Evolutionary conservation across 2,329 filamentous ascomycete genomes (phyloP).

Genomic region (Alternaria dauci): DNA sequence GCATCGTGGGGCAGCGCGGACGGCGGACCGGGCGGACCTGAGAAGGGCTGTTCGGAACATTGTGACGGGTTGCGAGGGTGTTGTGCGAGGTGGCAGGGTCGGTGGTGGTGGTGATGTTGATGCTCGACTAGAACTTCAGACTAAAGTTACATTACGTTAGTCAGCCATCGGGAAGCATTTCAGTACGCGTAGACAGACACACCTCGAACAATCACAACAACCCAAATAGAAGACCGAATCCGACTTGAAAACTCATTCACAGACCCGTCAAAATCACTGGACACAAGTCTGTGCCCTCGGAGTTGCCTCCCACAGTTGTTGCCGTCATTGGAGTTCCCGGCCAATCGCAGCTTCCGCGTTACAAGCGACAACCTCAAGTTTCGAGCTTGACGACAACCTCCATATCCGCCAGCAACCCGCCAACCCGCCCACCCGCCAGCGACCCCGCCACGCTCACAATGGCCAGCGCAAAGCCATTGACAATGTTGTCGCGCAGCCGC

Average conservation of each 20-base stretch:
- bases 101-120: slow-evolving; percentile 37
- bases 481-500: slow-evolving; percentile 57
- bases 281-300: slow-evolving; percentile 6
- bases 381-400: slow-evolving; percentile 33
- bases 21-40: slow-evolving; percentile 71
- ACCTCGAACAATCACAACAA: slow-evolving; percentile 9
- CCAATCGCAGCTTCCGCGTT: slow-evolving; percentile 44
- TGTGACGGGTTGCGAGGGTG: slow-evolving; percentile 48
- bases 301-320: slow-evolving; percentile 27
- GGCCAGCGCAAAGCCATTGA: slow-evolving; percentile 59
- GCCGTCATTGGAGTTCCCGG: slow-evolving; percentile 31
- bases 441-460: slow-evolving; percentile 50
- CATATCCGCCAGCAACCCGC: slow-evolving; percentile 29
- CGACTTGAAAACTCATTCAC: not conserved
- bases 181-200: slow-evolving; percentile 5
- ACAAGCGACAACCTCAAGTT: slow-evolving; percentile 35
- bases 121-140: slow-evolving; percentile 34
- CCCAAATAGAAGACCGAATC: not conserved
- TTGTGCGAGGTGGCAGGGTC: slow-evolving; percentile 34
- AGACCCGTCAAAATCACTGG: not conserved
- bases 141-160: slow-evolving; percentile 28
- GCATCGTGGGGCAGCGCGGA: slow-evolving; percentile 53
- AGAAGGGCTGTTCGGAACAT: slow-evolving; percentile 93
- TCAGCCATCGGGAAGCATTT: slow-evolving; percentile 19
- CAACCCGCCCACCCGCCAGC: slow-evolving; percentile 29